Evolutionary conservation across 441 rosid species (phyloP), one percentile per base, ranked within the genome.

Genomic region (Gossypium gossypioides): DNA sequence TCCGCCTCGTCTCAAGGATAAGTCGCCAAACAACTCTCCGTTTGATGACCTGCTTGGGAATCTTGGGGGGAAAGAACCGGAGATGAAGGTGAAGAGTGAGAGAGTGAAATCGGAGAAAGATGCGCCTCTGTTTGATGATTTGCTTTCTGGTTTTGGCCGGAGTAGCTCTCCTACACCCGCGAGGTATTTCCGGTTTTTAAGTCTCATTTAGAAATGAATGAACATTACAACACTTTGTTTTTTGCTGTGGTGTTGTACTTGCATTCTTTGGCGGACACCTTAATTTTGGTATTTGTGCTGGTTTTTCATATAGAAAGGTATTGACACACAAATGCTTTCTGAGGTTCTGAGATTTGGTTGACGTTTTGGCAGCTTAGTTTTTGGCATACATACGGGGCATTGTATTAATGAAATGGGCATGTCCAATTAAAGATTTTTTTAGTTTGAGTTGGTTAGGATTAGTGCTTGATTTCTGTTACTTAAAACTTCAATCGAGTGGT

Each of bases 61-160:
- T 76, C 71, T 86, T 12, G 88, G 96, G 40, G 86, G 63, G 72
- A 82, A 71, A n/a, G 88, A 80, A 50, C 72, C 72, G 3, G 81
- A 82, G 67, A 40, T 80, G 0, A 78, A 51, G 79, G 4, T 3
- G 0, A 73, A 61, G 74, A 40, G 75, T 3, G 88, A 81, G 77
- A 68, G 82, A 72, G 75, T 74, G 65, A 72, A 55, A 72, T 73
- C 72, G 67, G 85, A 77, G 72, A 77, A 82, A 48, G 79, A 71
- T 66, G 77, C 81, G 42, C 77, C 81, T 0, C 80, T 46, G 72
- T 89, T 88, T 64, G 95, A 89, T 74, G 97, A 85, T 71, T 77
- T 91, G 83, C 79, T 89, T 46, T 86, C 89, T 32, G 97, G 96
- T 55, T 91, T 89, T 72, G 92, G 93, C 72, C 76, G 87, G 72